phyloP scores from a whole-genome alignment of 306 rosid genomes.

The Dryas octopetala region DNA sequence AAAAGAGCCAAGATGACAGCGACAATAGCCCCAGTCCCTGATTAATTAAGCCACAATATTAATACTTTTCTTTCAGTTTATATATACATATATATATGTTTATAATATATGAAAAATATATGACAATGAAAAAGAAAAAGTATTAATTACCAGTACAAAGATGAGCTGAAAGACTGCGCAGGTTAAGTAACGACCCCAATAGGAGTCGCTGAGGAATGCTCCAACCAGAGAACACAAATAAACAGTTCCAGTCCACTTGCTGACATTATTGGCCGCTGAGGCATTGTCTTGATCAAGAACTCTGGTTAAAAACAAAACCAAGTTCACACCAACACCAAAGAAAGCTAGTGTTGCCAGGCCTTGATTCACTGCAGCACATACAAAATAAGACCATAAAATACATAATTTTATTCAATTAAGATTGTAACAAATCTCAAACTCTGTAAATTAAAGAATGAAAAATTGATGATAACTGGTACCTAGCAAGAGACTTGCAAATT shows the following conservation, averaged over 20 bases:
- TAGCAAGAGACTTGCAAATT: constrained; percentile 22
- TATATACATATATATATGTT: no score
- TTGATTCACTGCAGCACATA: constrained; percentile 20
- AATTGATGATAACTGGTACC: constrained; percentile 10
- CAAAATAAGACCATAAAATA: not conserved
- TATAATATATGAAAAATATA: not conserved
- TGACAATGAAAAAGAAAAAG: not conserved
- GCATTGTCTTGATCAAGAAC: constrained; percentile 32
- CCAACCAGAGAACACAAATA: constrained; percentile 31
- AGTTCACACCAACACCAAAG: constrained; percentile 39
- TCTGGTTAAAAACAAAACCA: constrained; percentile 35
- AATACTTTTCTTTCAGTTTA: not conserved
- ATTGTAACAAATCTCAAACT: not conserved
- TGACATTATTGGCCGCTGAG: constrained; percentile 29
- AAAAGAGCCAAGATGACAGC: constrained; percentile 20
- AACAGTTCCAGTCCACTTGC: constrained; percentile 40
- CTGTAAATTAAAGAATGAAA: not conserved
- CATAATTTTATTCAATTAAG: not conserved
- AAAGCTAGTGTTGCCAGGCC: constrained; percentile 35
- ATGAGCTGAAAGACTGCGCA: constrained; percentile 32
- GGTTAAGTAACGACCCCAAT: constrained; percentile 38
- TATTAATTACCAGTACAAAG: constrained; percentile 23
- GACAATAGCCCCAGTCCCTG: constrained; percentile 25
- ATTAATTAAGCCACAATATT: not conserved
- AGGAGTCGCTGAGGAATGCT: constrained; percentile 39